These are phyloP conservation scores for Backusella westeae DNA, from an alignment of 192 early-diverging fungal genomes.

Conservation along the genomic window DNA sequence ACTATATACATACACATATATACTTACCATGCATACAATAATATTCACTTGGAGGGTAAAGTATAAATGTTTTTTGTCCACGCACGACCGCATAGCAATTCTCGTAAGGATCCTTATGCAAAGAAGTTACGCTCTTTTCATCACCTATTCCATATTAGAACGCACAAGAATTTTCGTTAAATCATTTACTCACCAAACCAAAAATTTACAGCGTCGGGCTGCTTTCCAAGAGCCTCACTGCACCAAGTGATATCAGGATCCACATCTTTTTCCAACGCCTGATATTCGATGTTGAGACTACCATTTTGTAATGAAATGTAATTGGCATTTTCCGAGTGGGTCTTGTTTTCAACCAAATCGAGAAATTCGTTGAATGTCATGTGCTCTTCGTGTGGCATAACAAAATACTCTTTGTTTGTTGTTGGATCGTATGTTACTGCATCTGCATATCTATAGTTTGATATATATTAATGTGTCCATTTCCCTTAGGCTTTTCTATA, in stretches of 20 bases:
- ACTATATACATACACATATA: not conserved
- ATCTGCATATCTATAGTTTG: constrained; percentile 40
- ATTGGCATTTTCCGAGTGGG: constrained; percentile 23
- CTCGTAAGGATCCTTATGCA: constrained; percentile 57
- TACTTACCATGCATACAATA: constrained; percentile 48
- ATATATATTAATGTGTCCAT: not conserved
- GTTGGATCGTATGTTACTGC: constrained; percentile 38
- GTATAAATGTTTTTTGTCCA: constrained; percentile 46
- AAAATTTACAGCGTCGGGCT: constrained; percentile 52
- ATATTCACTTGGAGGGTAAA: constrained; percentile 49
- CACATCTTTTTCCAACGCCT: constrained; percentile 38
- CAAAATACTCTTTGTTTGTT: constrained; percentile 42
- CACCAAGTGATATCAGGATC: constrained; percentile 41
- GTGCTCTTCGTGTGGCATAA: constrained; percentile 44
- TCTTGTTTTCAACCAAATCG: constrained; percentile 32
- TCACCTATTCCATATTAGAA: constrained; percentile 7
- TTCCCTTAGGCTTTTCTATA: not conserved
- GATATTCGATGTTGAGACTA: constrained; percentile 43
- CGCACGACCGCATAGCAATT: constrained; percentile 52
- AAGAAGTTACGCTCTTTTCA: constrained; percentile 38
- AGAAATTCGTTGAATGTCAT: constrained; percentile 47
- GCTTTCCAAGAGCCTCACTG: constrained; percentile 39
- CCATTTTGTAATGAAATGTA: constrained; percentile 55
- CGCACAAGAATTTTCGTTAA: no score
- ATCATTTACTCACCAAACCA: constrained; percentile 40